phyloP scores from a whole-genome alignment of 2,329 filamentous ascomycete genomes.

The Fusarium sp. region DNA sequence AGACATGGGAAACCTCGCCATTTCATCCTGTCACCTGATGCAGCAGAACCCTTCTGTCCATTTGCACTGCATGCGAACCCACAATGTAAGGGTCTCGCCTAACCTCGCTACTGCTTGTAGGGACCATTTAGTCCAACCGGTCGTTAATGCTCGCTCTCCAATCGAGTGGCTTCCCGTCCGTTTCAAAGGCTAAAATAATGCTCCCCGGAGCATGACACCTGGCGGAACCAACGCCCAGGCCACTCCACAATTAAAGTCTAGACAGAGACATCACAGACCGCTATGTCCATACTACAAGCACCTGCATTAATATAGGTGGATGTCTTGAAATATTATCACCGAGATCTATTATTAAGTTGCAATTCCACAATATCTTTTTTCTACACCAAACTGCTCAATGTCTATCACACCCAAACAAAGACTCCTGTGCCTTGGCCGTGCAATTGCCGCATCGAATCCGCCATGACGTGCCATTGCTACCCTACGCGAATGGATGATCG shows the following conservation, averaged over 20 bases:
- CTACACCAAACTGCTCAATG: background rate
- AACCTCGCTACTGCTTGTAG: conserved; percentile 40
- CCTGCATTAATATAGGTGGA: background rate
- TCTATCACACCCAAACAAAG: conserved; percentile 2
- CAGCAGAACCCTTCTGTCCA: conserved; percentile 1
- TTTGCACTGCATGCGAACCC: conserved; percentile 22
- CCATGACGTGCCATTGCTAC: conserved; percentile 37
- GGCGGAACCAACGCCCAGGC: conserved; percentile 19
- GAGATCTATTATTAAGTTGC: background rate
- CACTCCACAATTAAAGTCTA: background rate
- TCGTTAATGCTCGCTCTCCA: conserved; percentile 13
- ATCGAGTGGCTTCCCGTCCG: conserved; percentile 18
- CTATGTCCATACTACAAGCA: conserved; percentile 3
- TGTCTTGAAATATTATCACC: background rate
- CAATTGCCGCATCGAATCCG: conserved; percentile 25
- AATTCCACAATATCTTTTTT: background rate
- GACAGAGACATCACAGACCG: conserved; percentile 11
- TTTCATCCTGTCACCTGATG: conserved; percentile 37
- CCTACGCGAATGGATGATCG: conserved; percentile 26
- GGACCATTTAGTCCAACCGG: conserved; percentile 24
- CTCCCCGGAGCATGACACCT: conserved; percentile 18
- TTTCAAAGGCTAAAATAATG: conserved; percentile 14
- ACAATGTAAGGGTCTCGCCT: conserved; percentile 17
- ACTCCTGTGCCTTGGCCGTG: background rate
- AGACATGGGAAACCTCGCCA: conserved; percentile 26